phyloP scores from a whole-genome alignment of 106 monocot genomes.

The Iris macrosiphon region DNA sequence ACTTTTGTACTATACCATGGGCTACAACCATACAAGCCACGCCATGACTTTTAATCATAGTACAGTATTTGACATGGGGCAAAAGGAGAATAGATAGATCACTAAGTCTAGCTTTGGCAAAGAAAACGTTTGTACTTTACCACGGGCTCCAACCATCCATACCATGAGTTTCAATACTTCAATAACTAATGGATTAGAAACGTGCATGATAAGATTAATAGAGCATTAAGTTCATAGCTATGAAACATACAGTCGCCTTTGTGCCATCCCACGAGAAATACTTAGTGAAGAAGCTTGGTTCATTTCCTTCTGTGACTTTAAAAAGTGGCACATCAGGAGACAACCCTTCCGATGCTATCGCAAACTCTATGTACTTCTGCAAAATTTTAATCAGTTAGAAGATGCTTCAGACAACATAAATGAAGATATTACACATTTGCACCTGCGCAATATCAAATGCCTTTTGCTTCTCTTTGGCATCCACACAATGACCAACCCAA shows the following conservation, averaged over 20 bases:
- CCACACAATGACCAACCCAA: conserved; percentile 90
- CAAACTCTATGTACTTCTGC: conserved; percentile 89
- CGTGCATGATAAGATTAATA: too few relatives aligned
- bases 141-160: too few relatives aligned
- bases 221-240: too few relatives aligned
- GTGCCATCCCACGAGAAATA: conserved; percentile 82
- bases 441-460: conserved; percentile 86
- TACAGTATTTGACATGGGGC: too few relatives aligned
- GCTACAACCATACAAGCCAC: too few relatives aligned
- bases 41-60: too few relatives aligned
- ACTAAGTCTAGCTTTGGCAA: too few relatives aligned
- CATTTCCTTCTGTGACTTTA: conserved; percentile 90
- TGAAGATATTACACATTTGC: neutral
- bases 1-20: too few relatives aligned
- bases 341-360: conserved; percentile 59
- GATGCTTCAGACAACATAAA: neutral
- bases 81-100: too few relatives aligned
- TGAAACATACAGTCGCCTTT: conserved; percentile 67
- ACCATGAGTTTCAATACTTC: too few relatives aligned
- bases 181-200: too few relatives aligned
- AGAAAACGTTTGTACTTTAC: too few relatives aligned
- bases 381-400: neutral
- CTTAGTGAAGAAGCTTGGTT: conserved; percentile 85
- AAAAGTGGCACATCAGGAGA: conserved; percentile 79
- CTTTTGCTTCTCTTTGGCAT: conserved; percentile 75